phyloP scores from a whole-genome alignment of 192 early-diverging fungal genomes.

The Coemansia sp. region DNA sequence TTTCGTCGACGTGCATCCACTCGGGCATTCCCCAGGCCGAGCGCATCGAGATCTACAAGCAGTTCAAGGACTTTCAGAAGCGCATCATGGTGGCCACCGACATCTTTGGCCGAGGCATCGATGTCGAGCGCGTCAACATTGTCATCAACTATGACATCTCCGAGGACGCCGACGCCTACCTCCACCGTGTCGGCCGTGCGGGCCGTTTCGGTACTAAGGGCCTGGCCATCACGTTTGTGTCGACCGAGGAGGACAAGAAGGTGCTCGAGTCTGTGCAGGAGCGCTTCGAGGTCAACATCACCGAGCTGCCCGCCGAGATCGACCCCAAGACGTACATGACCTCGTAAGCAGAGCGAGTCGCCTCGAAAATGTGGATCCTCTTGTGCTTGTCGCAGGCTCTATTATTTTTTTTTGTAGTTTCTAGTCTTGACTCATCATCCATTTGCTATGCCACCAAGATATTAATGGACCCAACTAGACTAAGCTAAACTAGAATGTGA shows the following conservation, averaged over 20 bases:
- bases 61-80: conserved; percentile 92
- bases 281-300: conserved; percentile 94
- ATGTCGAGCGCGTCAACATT: conserved; percentile 98
- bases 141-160: conserved; percentile 99
- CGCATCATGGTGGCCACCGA: conserved; percentile 98
- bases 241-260: conserved; percentile 73
- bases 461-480: too few relatives aligned
- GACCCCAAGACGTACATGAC: conserved; percentile 81
- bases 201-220: conserved; percentile 99
- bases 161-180: conserved; percentile 81
- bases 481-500: too few relatives aligned
- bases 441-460: too few relatives aligned
- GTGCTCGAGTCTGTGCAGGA: conserved; percentile 84
- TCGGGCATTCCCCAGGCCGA: conserved; percentile 86
- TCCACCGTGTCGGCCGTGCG: conserved; percentile 97
- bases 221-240: conserved; percentile 90
- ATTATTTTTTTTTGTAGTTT: conserved; percentile 2
- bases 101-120: conserved; percentile 97
- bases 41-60: conserved; percentile 87
- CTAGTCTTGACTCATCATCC: neutral
- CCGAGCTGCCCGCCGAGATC: conserved; percentile 80
- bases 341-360: conserved; percentile 64
- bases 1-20: conserved; percentile 94
- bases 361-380: conserved; percentile 75
- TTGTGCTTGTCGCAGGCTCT: conserved; percentile 9